A percentile compares a stretch with the other conserved stretches of the same genome.
Evolutionary conservation across 2,329 filamentous ascomycete genomes (phyloP).

Genomic region (Alternaria hordeiaustralica): DNA sequence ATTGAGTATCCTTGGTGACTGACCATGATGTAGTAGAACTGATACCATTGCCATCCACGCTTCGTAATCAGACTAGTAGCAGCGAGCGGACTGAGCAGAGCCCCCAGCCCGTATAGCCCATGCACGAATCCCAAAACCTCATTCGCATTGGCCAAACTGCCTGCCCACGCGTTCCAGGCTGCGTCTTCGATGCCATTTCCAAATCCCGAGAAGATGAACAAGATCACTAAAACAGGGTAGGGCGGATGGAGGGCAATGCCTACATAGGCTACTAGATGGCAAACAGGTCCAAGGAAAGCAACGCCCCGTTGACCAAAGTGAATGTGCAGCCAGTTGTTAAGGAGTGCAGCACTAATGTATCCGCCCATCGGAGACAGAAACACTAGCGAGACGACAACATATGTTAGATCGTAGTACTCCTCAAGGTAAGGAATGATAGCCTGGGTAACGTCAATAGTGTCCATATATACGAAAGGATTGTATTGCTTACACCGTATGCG

Average conservation of each 20-base stretch:
- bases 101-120: slow-evolving; percentile 72
- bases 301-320: slow-evolving; percentile 72
- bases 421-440: slow-evolving; percentile 55
- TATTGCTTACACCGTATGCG: slow-evolving; percentile 61
- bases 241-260: slow-evolving; percentile 70
- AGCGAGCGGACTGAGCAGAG: slow-evolving; percentile 69
- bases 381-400: slow-evolving; percentile 67
- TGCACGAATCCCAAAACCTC: slow-evolving; percentile 75
- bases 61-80: slow-evolving; percentile 73
- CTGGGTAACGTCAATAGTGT: background rate
- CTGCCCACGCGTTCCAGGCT: slow-evolving; percentile 66
- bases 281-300: slow-evolving; percentile 67
- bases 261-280: slow-evolving; percentile 69
- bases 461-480: background rate
- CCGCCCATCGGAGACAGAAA: slow-evolving; percentile 70
- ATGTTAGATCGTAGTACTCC: slow-evolving; percentile 64
- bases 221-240: slow-evolving; percentile 67
- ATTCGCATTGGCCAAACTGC: slow-evolving; percentile 73
- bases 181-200: slow-evolving; percentile 72
- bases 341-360: slow-evolving; percentile 65
- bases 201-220: slow-evolving; percentile 70
- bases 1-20: background rate
- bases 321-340: slow-evolving; percentile 69
- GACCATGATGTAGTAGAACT: slow-evolving; percentile 74
- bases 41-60: slow-evolving; percentile 67